Percentiles rank a stretch among this genome's conserved stretches.
Conservation (phyloP, 129 eudicot species). For the Heracleum sosnowskyi region DNA sequence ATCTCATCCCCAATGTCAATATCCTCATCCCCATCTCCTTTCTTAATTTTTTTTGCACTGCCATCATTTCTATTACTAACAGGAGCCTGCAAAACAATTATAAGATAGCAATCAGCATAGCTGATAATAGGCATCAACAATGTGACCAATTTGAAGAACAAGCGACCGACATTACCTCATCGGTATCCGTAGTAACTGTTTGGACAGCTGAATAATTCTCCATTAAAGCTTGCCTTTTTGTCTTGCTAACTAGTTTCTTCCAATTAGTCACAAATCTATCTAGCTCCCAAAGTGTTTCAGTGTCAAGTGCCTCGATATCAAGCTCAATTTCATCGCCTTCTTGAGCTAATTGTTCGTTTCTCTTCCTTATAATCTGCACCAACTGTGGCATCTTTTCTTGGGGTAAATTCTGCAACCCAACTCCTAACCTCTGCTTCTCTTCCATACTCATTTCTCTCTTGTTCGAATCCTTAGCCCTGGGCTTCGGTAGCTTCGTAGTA, state of each 20-base stretch:
- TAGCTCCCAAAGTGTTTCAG: constrained; percentile 91
- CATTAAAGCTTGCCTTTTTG: constrained; percentile 64
- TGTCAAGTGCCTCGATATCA: constrained; percentile 77
- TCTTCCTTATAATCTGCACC: constrained; percentile 69
- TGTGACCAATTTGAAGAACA: background rate
- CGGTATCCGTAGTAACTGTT: constrained; percentile 35
- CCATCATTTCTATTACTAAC: constrained; percentile 42
- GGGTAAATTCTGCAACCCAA: constrained; percentile 77
- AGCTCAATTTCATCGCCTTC: constrained; percentile 98
- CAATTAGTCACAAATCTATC: constrained; percentile 85
- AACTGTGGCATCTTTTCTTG: constrained; percentile 92
- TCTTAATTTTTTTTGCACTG: constrained; percentile 32
- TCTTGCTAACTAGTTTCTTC: constrained; percentile 84
- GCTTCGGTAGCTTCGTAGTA: constrained; percentile 61
- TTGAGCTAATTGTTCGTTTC: constrained; percentile 65
- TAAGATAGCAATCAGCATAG: background rate
- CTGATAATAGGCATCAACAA: background rate
- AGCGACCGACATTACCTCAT: constrained; percentile 32
- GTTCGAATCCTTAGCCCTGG: constrained; percentile 70
- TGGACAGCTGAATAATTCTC: constrained; percentile 22
- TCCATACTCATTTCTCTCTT: constrained; percentile 85
- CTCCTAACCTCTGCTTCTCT: constrained; percentile 85
- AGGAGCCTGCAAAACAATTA: constrained; percentile 27
- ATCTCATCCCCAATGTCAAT: constrained; percentile 91
- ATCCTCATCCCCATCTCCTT: constrained; percentile 83